A percentile compares a stretch with the other conserved stretches of the same genome.
These are phyloP conservation scores for Serendipita indica DNA, from an alignment of 768 basidiomycete genomes.

Conservation along the genomic window DNA sequence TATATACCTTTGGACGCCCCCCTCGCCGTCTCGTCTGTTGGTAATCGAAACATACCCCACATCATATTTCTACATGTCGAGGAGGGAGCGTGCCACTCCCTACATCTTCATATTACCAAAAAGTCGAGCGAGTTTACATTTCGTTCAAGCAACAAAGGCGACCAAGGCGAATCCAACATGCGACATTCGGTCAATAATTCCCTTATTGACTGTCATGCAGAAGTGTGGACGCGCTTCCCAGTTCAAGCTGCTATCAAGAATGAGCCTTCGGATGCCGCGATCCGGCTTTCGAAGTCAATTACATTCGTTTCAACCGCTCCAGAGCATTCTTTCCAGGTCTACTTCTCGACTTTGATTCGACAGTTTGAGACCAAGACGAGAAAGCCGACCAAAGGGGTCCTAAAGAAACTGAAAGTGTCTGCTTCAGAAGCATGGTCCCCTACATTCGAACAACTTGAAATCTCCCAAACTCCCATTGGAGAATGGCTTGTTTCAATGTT, in stretches of 20 bases:
- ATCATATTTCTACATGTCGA: slow-evolving; percentile 28
- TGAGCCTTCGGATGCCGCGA: slow-evolving; percentile 20
- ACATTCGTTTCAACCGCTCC: slow-evolving; percentile 31
- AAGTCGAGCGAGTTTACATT: slow-evolving; percentile 18
- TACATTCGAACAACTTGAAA: slow-evolving; percentile 18
- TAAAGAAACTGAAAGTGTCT: slow-evolving; percentile 26
- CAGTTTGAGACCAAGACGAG: slow-evolving; percentile 34
- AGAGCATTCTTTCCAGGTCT: slow-evolving; percentile 24
- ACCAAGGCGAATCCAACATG: neutral
- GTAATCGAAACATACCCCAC: slow-evolving; percentile 29
- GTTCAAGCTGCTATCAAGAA: slow-evolving; percentile 38
- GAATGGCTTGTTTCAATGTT: slow-evolving; percentile 50
- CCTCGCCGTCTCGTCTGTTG: slow-evolving; percentile 32
- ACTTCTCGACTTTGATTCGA: slow-evolving; percentile 33
- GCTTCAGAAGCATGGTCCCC: slow-evolving; percentile 4
- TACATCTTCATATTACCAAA: slow-evolving; percentile 37
- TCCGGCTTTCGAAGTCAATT: slow-evolving; percentile 24
- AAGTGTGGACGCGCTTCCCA: slow-evolving; percentile 48
- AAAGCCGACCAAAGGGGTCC: slow-evolving; percentile 36
- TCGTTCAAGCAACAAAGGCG: neutral
- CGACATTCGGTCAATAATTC: slow-evolving; percentile 29
- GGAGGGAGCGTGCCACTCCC: slow-evolving; percentile 25
- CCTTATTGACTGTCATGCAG: slow-evolving; percentile 38
- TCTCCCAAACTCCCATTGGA: slow-evolving; percentile 28
- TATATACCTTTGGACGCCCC: slow-evolving; percentile 12